Evolutionary conservation across 139 green algal genomes (phyloP).

Genomic region (Chlorella sp.): DNA sequence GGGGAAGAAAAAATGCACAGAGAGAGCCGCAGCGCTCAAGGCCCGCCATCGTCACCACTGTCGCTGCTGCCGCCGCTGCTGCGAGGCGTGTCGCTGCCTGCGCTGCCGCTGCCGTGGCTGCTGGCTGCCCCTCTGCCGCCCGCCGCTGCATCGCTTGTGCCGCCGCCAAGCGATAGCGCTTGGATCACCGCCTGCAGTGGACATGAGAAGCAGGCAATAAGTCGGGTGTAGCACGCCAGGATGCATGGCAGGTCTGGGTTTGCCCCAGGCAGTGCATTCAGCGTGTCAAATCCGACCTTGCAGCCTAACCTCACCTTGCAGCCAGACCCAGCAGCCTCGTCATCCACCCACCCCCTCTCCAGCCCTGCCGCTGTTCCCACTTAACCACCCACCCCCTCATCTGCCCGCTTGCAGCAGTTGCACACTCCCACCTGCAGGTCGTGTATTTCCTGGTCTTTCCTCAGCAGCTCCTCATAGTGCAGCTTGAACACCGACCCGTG

Average conservation of each 20-base stretch:
- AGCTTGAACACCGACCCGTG: conserved; percentile 31
- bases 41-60: too few species aligned
- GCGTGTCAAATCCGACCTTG: too few species aligned
- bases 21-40: too few species aligned
- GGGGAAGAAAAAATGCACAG: too few species aligned
- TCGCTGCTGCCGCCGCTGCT: background rate
- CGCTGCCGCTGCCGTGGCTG: background rate
- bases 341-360: background rate
- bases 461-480: conserved; percentile 39
- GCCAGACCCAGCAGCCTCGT: too few species aligned
- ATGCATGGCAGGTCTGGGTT: background rate
- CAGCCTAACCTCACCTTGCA: too few species aligned
- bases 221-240: background rate
- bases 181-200: conserved; percentile 17
- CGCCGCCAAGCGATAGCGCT: conserved; percentile 27
- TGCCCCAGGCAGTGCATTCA: too few species aligned
- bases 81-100: background rate
- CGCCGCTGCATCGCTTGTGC: too few species aligned
- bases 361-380: background rate
- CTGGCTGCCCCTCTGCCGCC: background rate
- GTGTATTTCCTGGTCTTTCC: conserved; percentile 16
- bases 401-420: background rate
- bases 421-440: conserved; percentile 14
- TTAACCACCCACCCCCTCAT: background rate
- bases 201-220: background rate